phyloP scores from a whole-genome alignment of 306 rosid genomes.

The Cicer yamashitae region DNA sequence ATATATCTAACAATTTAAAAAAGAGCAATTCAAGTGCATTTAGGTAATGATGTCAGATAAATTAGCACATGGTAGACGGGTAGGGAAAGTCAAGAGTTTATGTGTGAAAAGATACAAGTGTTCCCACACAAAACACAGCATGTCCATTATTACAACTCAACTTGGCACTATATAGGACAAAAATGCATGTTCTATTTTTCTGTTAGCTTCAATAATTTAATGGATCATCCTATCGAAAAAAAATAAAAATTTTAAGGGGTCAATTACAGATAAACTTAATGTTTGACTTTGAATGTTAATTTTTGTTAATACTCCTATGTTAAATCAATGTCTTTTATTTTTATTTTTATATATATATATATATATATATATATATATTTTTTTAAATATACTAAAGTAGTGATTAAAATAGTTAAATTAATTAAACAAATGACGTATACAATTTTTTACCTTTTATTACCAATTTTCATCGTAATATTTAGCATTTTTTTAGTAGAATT shows the following conservation, averaged over 20 bases:
- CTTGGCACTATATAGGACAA: background rate
- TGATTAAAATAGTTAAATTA: no score
- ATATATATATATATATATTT: no score
- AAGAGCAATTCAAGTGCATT: background rate
- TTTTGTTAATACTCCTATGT: background rate
- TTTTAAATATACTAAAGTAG: no score
- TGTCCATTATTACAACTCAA: background rate
- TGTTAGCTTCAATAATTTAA: background rate
- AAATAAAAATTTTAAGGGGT: no score
- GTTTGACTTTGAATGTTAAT: background rate
- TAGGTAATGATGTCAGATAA: no score
- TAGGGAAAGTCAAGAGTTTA: background rate
- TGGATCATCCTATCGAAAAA: background rate
- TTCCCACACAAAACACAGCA: background rate
- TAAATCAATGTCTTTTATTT: no score
- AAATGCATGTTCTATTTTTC: background rate
- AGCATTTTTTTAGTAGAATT: no score
- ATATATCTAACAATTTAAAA: no score
- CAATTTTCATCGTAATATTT: no score
- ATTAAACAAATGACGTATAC: no score
- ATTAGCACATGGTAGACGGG: background rate
- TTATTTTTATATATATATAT: no score
- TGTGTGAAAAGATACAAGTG: conserved; percentile 21
- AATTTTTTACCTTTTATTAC: no score
- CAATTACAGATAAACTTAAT: background rate